Evolutionary conservation across 2,329 filamentous ascomycete genomes (phyloP).

Genomic region (Exophiala oligosperma): DNA sequence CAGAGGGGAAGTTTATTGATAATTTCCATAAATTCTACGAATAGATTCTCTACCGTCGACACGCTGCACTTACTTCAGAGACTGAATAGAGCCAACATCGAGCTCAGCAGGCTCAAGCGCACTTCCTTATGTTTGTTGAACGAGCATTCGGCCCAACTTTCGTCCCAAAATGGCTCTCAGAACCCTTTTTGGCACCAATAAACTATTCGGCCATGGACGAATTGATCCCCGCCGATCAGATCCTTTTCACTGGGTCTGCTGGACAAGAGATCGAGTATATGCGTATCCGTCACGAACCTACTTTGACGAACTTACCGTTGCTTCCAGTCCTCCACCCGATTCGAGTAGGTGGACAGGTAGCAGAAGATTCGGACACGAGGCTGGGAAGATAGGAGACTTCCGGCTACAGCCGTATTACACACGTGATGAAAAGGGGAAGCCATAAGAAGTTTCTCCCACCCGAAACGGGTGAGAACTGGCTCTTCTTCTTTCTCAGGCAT

Average conservation of each 20-base stretch:
- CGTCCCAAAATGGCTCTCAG: background rate
- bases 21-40: conserved; percentile 6
- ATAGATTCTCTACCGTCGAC: conserved; percentile 1
- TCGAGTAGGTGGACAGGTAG: background rate
- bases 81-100: conserved; percentile 1
- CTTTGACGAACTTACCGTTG: background rate
- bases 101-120: background rate
- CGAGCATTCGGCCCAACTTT: background rate
- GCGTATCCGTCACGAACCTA: background rate
- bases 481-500: background rate
- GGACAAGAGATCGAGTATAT: conserved; percentile 1
- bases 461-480: background rate
- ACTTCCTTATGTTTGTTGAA: background rate
- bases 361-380: background rate
- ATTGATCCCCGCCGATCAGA: background rate
- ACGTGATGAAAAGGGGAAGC: background rate
- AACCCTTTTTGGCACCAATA: conserved; percentile 1
- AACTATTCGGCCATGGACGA: background rate
- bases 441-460: background rate
- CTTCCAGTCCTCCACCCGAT: background rate
- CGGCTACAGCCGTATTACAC: background rate
- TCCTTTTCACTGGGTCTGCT: background rate
- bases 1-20: conserved; percentile 9
- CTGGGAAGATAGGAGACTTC: background rate
- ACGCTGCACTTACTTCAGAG: background rate